Evolutionary conservation across 768 basidiomycete genomes (phyloP), one percentile per base, ranked within the genome.

Genomic region (Obba rivulosa): DNA sequence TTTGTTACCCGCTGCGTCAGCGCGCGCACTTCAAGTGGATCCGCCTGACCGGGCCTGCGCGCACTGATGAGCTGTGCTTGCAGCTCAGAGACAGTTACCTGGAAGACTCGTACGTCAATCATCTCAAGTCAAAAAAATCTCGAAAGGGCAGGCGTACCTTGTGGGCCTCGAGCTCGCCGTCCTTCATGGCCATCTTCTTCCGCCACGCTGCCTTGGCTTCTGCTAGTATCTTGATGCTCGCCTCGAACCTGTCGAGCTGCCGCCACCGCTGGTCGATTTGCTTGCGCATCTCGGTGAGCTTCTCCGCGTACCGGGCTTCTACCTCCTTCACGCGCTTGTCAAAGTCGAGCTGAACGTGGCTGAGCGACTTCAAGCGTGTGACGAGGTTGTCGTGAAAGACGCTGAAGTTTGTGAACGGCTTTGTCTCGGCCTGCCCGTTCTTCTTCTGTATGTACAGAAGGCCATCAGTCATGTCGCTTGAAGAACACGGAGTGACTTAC

Each of bases 301-400:
- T 85, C 38, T 94, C 92, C 5, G 72, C 65, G 56, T 86, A 90
- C 20, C 75, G 75, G 3, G 67, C 67, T 58, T 97, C 95, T 0
- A 80, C 77, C 17, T 92, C 89, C 65, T 91, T 92, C 53, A 75
- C 74, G 10, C 87, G 80, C 60, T 81, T 87, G 61, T 97, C 93
- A 60, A 95, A 96, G 57, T 92, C 83, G 24, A 78, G 65, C 63
- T 92, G 85, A 31, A 97, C 87, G 54, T 90, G 83, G 46, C 81
- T 86, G 49, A 98, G 78, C 0, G 83, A 74, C 60, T 92, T 92
- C 23, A 99, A 74, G 11, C 94, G 80, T 1, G 83, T 80, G 60
- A 96, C 86, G 20, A 99, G 79, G 57, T 92, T 93, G 66, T 96
- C 93, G 57, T 95, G 90, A 75, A 99, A 96, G 46, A 92, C 85